Base-by-base conservation (phyloP, 2,329 filamentous ascomycete species). In the Cladosporium sp. region DNA sequence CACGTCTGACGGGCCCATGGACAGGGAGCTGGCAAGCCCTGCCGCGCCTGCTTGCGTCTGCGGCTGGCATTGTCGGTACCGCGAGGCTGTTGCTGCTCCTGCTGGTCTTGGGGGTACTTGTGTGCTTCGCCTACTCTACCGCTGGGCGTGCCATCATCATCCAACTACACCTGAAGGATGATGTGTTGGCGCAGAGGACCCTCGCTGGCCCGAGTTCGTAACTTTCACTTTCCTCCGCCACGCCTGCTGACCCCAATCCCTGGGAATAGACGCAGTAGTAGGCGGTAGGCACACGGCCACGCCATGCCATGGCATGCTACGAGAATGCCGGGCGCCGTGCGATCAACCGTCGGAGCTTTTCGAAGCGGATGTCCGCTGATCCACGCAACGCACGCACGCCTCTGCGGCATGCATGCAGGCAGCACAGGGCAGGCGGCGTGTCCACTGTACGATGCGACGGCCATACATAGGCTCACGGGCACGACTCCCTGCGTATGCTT, bases 1-100 rank as follows among this genome's bases (percentile, higher is more conserved):
- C 66, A 69, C 68, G 70, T 69, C 68, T 72, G 71, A 71, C 68
- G 68, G 65, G 67, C 64, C 65, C 54, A 63, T 53, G 48, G 34
- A 34, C 59, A 59, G 25, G 62, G 25, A 56, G 64, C 63, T 63
- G 58, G 57, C 65, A 58, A 51, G 46, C 67, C 70, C 66, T 63
- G 60, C 48, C 60, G 60, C 49, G 58, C 32, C 30, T 58, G 34
- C 48, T 16, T 25, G 23, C 48, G 48, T 46, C 39, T 46, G 39
- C 39, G 39, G 39, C 39, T 46, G 39, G 39, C 39, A 46, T 46
- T 21, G 39, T 46, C 39, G 39, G 39, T 46, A 46, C 39, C 39
- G n/a, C 39, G 2, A 46, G n/a, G 39, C 39, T 46, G 39, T 46
- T 46, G 39, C 39, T 46, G n/a, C n/a, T 23, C 1, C 3, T 5